These are phyloP conservation scores for Tetradesmus lagerheimii DNA, from an alignment of 139 green algal genomes.

Conservation along the genomic window DNA sequence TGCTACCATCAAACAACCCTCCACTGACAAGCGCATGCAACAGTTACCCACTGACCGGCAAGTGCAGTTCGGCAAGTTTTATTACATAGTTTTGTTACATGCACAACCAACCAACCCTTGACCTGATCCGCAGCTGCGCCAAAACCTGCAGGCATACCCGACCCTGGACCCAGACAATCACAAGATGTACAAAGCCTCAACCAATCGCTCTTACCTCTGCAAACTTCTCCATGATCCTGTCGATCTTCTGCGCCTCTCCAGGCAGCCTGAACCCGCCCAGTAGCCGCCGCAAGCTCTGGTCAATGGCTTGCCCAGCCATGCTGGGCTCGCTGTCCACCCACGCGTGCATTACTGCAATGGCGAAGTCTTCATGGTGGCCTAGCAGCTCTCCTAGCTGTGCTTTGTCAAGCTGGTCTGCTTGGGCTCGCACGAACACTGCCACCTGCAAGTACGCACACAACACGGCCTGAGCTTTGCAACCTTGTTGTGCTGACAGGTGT, in stretches of 20 bases:
- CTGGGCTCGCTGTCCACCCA: conserved; percentile 73
- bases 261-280: conserved; percentile 82
- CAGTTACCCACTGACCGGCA: too few relatives aligned
- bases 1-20: too few relatives aligned
- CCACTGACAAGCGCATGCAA: too few relatives aligned
- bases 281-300: conserved; percentile 79
- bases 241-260: conserved; percentile 93
- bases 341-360: conserved; percentile 83
- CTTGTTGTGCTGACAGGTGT: too few relatives aligned
- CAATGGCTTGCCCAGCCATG: conserved; percentile 71
- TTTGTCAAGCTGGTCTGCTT: conserved; percentile 76
- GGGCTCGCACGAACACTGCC: conserved; percentile 78
- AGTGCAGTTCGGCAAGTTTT: too few relatives aligned
- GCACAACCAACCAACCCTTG: too few relatives aligned
- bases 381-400: conserved; percentile 85
- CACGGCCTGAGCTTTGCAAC: too few relatives aligned
- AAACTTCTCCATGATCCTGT: conserved; percentile 96
- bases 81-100: too few relatives aligned
- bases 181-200: too few relatives aligned
- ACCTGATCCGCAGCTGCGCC: too few relatives aligned
- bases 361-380: conserved; percentile 80
- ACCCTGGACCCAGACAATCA: too few relatives aligned
- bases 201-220: conserved; percentile 49
- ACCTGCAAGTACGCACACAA: conserved; percentile 49
- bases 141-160: too few relatives aligned